Conservation (phyloP, 2,329 filamentous ascomycete species). For the Alternaria arborescens region DNA sequence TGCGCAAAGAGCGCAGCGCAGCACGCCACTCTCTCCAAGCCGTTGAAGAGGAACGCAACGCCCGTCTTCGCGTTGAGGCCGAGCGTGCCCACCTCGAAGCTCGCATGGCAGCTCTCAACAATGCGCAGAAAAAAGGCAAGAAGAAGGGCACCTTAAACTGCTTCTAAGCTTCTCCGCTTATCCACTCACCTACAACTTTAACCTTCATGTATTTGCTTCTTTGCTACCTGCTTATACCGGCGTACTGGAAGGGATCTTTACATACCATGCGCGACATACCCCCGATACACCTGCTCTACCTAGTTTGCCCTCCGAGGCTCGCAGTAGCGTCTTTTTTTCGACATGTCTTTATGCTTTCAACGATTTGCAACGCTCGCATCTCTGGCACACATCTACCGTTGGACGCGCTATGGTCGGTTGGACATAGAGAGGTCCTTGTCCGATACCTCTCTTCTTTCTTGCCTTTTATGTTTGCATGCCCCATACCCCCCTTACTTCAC, state of each 20-base stretch:
- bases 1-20: constrained; percentile 67
- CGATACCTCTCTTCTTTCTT: constrained; percentile 12
- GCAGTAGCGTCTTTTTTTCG: constrained; percentile 20
- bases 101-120: constrained; percentile 77
- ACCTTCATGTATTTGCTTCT: constrained; percentile 29
- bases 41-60: constrained; percentile 95
- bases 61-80: constrained; percentile 87
- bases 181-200: constrained; percentile 18
- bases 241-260: constrained; percentile 35
- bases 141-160: constrained; percentile 96
- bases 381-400: constrained; percentile 20
- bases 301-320: constrained; percentile 8
- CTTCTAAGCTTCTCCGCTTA: constrained; percentile 69
- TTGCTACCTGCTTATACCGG: constrained; percentile 32
- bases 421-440: constrained; percentile 10
- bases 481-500: constrained; percentile 17
- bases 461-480: constrained; percentile 15
- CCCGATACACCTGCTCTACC: constrained; percentile 24
- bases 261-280: constrained; percentile 40
- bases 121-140: constrained; percentile 90
- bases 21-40: constrained; percentile 78
- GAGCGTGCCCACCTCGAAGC: constrained; percentile 90
- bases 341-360: constrained; percentile 37
- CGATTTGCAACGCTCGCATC: constrained; percentile 30
- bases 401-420: constrained; percentile 16